Evolutionary conservation across 352 stramenopile genomes (phyloP).

Genomic region (Globisporangium irregulare): DNA sequence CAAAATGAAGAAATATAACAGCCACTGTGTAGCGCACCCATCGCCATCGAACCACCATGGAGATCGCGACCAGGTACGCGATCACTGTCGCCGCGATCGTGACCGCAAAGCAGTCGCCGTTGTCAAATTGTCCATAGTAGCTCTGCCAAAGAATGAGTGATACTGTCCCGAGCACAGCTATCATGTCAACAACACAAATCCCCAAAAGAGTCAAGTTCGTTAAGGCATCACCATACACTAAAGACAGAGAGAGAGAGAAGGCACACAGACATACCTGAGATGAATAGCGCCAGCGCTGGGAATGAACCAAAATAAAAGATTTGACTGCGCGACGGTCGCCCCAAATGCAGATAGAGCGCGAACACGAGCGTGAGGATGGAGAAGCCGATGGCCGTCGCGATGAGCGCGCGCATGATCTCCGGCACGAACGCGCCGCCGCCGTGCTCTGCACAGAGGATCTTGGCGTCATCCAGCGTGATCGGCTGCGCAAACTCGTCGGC

Average conservation of each 20-base stretch:
- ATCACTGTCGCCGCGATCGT: conserved; percentile 64
- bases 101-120: conserved; percentile 73
- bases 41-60: conserved; percentile 74
- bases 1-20: conserved; percentile 2
- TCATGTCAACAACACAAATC: background rate
- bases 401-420: conserved; percentile 38
- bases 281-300: conserved; percentile 49
- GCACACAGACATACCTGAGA: conserved; percentile 24
- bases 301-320: conserved; percentile 59
- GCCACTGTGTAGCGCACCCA: conserved; percentile 31
- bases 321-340: conserved; percentile 50
- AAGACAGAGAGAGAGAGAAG: background rate
- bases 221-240: background rate
- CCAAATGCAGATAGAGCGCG: conserved; percentile 66
- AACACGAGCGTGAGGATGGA: conserved; percentile 38
- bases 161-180: conserved; percentile 43
- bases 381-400: conserved; percentile 45
- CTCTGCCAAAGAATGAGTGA: conserved; percentile 59
- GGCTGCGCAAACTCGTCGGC: conserved; percentile 10
- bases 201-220: too few relatives aligned
- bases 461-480: conserved; percentile 19
- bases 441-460: conserved; percentile 34
- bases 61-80: conserved; percentile 59
- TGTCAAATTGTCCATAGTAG: conserved; percentile 51
- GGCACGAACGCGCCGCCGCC: conserved; percentile 25